phyloP scores from a whole-genome alignment of 768 basidiomycete genomes.

The Daedaleopsis nitida region DNA sequence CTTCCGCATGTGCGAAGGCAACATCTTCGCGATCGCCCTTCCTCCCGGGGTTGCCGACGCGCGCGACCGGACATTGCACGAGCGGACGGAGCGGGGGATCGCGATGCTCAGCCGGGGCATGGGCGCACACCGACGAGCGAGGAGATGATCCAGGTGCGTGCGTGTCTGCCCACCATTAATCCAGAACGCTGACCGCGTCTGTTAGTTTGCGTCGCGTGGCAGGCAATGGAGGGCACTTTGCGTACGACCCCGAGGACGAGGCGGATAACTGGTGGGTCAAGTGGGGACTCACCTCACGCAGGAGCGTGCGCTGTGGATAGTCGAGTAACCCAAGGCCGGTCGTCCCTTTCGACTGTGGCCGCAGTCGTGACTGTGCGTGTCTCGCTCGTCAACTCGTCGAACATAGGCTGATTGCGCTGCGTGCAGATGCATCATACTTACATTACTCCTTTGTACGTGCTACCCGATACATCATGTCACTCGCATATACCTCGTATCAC shows the following conservation, averaged over 20 bases:
- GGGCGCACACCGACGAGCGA: slow-evolving; percentile 2
- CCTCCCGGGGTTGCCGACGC: slow-evolving; percentile 24
- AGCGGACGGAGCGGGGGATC: slow-evolving; percentile 14
- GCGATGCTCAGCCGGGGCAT: background rate
- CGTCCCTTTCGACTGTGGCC: no score
- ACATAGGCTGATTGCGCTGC: no score
- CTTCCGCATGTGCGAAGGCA: slow-evolving; percentile 16
- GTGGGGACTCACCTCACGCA: slow-evolving; percentile 30
- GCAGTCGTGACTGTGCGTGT: no score
- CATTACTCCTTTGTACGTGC: no score
- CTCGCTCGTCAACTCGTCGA: no score
- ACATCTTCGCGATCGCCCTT: slow-evolving; percentile 22
- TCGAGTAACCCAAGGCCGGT: no score
- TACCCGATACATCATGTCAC: no score
- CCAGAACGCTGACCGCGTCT: no score
- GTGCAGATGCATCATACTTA: no score
- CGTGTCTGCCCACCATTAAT: slow-evolving; percentile 7
- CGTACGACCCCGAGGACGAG: slow-evolving; percentile 33
- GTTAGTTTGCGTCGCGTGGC: no score
- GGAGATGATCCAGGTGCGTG: slow-evolving; percentile 9
- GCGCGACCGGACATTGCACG: slow-evolving; percentile 11
- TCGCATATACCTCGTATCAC: no score
- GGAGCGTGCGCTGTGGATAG: no score
- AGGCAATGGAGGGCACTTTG: slow-evolving; percentile 3
- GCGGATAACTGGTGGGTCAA: slow-evolving; percentile 33